Evolutionary conservation across 2,329 filamentous ascomycete species (phyloP).

Genomic region (Claviceps monticola): DNA sequence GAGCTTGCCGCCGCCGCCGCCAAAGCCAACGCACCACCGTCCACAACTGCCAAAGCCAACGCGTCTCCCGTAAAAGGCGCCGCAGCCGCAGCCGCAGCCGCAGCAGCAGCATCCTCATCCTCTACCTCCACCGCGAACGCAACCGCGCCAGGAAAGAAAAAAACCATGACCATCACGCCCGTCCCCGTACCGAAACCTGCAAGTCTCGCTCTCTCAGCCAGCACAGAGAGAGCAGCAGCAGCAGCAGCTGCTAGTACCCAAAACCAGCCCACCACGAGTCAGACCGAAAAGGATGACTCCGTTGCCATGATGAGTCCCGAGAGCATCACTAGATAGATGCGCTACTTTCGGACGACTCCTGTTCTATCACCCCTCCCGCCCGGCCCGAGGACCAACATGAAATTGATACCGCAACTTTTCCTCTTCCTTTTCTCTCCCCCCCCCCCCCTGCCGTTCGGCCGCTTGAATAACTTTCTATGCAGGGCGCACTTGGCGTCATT

Average conservation of each 20-base stretch:
- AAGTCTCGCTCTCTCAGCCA: constrained; percentile 26
- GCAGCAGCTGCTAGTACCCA: constrained; percentile 37
- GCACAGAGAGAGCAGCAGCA: constrained; percentile 42
- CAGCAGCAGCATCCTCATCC: constrained; percentile 20
- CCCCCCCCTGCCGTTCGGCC: no score
- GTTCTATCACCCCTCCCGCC: no score
- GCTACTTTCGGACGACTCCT: no score
- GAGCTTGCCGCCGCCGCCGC: constrained; percentile 39
- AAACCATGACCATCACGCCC: constrained; percentile 24
- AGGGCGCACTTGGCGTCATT: no score
- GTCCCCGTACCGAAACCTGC: constrained; percentile 25
- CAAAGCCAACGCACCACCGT: constrained; percentile 19
- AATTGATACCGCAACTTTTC: neutral
- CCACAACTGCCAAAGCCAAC: neutral
- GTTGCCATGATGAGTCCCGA: constrained; percentile 77
- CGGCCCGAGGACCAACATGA: neutral
- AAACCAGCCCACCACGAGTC: constrained; percentile 43
- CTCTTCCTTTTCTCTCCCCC: neutral
- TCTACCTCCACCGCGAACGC: constrained; percentile 20
- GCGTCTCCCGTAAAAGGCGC: neutral
- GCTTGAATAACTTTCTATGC: no score
- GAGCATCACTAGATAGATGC: constrained; percentile 43
- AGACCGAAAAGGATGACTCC: constrained; percentile 53
- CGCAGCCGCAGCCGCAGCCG: constrained; percentile 16
- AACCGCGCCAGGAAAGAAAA: constrained; percentile 38